These are phyloP conservation scores for Chaetomidium leptoderma DNA, from an alignment of 495 filamentous ascomycete genomes.

Conservation along the genomic window DNA sequence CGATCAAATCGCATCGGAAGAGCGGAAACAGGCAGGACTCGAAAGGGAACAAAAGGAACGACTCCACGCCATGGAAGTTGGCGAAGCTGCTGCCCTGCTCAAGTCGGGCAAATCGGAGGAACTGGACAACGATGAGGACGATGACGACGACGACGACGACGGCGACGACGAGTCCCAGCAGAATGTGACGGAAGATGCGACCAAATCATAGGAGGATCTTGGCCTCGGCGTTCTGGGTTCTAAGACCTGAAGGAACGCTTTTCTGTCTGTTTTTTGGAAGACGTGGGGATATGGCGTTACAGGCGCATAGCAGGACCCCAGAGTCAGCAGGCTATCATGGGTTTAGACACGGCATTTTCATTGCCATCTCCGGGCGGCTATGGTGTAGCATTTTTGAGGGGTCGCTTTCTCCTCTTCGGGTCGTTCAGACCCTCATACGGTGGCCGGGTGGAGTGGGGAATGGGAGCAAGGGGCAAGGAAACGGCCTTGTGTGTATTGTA, in stretches of 20 bases:
- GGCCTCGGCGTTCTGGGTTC: background rate
- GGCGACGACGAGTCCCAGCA: constrained; percentile 30
- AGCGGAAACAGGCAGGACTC: constrained; percentile 20
- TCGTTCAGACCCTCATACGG: background rate
- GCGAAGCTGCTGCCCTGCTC: constrained; percentile 48
- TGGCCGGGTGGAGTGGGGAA: background rate
- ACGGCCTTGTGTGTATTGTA: background rate
- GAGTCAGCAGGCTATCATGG: background rate
- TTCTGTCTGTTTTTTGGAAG: background rate
- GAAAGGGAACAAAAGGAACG: constrained; percentile 47
- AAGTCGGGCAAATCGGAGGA: constrained; percentile 24
- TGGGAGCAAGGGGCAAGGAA: background rate
- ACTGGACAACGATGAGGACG: constrained; percentile 30
- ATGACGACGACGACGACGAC: constrained; percentile 34
- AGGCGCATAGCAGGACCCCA: background rate
- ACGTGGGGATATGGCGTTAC: background rate
- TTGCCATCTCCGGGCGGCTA: background rate
- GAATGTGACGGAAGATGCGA: constrained; percentile 1
- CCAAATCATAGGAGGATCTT: background rate
- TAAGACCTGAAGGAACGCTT: background rate
- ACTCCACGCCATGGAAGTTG: constrained; percentile 53
- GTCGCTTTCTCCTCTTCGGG: background rate
- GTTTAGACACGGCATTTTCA: background rate
- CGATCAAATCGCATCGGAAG: constrained; percentile 26
- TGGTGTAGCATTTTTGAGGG: background rate